Conservation (phyloP, 202 grass and related monocot genomes). For the Dendrocalamus latiflorus region DNA sequence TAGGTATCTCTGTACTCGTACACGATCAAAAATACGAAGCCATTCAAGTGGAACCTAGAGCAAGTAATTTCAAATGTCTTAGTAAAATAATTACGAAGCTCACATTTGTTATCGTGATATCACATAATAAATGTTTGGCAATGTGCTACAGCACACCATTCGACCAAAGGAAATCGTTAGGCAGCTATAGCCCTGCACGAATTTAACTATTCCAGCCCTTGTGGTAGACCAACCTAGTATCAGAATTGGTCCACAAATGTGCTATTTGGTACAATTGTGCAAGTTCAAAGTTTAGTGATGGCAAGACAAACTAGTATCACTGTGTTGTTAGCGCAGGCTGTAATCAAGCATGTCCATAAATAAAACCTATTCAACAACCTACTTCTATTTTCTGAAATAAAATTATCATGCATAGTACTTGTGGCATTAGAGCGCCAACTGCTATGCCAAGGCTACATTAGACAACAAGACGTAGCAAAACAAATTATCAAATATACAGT, state of each 20-base stretch:
- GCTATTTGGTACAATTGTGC: neutral
- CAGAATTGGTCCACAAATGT: neutral
- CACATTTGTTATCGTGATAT: neutral
- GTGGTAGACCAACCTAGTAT: neutral
- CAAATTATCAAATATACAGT: neutral
- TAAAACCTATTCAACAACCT: neutral
- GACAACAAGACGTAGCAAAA: neutral
- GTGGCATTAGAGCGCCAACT: neutral
- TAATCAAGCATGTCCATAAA: neutral
- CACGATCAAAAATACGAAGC: slow-evolving; percentile 45
- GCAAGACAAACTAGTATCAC: neutral
- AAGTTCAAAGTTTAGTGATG: neutral
- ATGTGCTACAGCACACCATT: neutral
- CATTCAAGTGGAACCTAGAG: slow-evolving; percentile 64
- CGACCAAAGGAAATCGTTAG: neutral
- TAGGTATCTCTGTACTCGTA: slow-evolving; percentile 34
- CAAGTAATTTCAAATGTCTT: neutral
- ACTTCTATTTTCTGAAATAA: neutral
- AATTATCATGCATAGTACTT: neutral
- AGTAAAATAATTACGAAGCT: slow-evolving; percentile 9
- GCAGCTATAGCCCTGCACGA: neutral
- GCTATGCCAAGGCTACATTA: neutral
- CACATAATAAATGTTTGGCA: neutral
- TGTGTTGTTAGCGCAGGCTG: no score
- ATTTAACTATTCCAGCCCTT: neutral